These are phyloP conservation scores for Arthrobotrys musiformis DNA, from an alignment of 2,329 filamentous ascomycete species.

Conservation along the genomic window DNA sequence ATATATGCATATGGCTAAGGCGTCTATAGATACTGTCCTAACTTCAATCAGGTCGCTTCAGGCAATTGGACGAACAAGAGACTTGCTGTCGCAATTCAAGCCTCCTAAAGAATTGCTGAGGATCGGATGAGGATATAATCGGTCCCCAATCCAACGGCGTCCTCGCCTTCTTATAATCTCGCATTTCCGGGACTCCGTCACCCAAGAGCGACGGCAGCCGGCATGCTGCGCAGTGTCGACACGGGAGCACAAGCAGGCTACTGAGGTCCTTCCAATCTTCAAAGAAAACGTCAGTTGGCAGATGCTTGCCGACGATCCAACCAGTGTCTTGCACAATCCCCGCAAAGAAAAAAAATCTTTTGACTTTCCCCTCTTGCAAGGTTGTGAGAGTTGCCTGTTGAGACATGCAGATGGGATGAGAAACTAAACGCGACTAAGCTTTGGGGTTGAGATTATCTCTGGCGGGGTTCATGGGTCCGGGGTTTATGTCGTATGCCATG, in stretches of 20 bases:
- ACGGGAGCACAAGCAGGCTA: conserved; percentile 12
- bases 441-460: conserved; percentile 19
- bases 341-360: conserved; percentile 27
- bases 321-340: conserved; percentile 28
- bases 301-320: conserved; percentile 41
- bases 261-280: conserved; percentile 4
- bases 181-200: neutral
- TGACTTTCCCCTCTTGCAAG: conserved; percentile 29
- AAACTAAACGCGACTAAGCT: conserved; percentile 18
- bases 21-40: neutral
- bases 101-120: conserved; percentile 21
- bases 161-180: conserved; percentile 49
- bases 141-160: neutral
- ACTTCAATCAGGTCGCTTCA: neutral
- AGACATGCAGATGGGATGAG: conserved; percentile 13
- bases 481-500: conserved; percentile 44
- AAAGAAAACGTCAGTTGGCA: conserved; percentile 52
- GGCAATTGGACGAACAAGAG: neutral
- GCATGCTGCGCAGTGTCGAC: conserved; percentile 36
- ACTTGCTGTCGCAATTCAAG: neutral
- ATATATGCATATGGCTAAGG: neutral
- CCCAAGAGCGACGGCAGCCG: conserved; percentile 15
- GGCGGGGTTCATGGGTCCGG: conserved; percentile 44
- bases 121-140: conserved; percentile 16
- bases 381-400: conserved; percentile 41